Evolutionary conservation across 2,329 filamentous ascomycete species (phyloP).

Genomic region (Pseudocercospora crystallina): DNA sequence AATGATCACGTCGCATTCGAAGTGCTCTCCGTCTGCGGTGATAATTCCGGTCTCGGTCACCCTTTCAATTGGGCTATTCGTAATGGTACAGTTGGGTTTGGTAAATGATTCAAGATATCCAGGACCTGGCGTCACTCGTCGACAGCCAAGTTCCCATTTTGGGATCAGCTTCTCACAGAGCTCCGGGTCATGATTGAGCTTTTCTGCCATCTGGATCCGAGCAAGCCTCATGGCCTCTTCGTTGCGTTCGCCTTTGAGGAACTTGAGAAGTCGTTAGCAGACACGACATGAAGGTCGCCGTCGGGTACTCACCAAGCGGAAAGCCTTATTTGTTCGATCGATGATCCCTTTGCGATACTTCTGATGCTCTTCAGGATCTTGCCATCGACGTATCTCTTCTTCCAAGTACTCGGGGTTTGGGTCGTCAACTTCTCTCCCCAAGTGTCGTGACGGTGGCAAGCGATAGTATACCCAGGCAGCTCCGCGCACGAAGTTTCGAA

Average conservation of each 20-base stretch:
- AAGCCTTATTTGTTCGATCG: constrained; percentile 2
- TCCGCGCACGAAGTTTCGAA: constrained; percentile 59
- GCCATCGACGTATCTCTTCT: constrained; percentile 1
- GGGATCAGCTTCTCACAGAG: constrained; percentile 42
- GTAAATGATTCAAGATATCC: constrained; percentile 52
- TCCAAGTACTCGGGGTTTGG: constrained; percentile 1
- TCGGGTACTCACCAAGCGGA: background rate
- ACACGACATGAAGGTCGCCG: background rate
- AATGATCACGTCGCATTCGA: constrained; percentile 35
- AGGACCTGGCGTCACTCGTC: constrained; percentile 47
- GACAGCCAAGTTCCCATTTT: constrained; percentile 41
- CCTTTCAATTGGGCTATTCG: constrained; percentile 39
- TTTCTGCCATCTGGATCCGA: constrained; percentile 49
- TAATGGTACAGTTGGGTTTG: constrained; percentile 45
- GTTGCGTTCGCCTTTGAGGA: background rate
- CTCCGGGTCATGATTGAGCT: constrained; percentile 35
- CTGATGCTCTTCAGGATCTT: constrained; percentile 5
- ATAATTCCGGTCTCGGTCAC: constrained; percentile 39
- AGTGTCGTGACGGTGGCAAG: constrained; percentile 43
- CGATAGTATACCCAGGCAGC: constrained; percentile 62
- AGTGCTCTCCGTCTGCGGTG: constrained; percentile 35
- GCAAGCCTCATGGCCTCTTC: constrained; percentile 36
- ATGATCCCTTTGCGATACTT: constrained; percentile 6
- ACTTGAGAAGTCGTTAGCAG: background rate
- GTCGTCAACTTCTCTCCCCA: background rate